Evolutionary conservation across 345 rosid species (phyloP).

Genomic region (Hibiscus tridactylites): DNA sequence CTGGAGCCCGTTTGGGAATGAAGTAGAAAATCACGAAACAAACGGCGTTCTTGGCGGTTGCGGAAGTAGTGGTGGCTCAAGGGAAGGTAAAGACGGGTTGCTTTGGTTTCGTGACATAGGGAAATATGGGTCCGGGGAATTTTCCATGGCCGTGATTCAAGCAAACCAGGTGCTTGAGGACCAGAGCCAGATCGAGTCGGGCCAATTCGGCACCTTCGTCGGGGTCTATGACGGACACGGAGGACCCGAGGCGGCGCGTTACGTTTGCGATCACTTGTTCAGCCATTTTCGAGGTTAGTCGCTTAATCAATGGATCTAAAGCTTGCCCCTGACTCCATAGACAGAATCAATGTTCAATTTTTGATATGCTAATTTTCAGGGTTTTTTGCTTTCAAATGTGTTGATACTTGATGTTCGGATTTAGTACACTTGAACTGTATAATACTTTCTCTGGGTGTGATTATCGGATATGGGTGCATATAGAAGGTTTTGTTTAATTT

Average conservation of each 20-base stretch:
- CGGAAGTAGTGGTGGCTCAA: constrained; percentile 17
- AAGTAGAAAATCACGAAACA: constrained; percentile 16
- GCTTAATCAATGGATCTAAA: background rate
- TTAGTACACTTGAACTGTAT: background rate
- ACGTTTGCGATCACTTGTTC: constrained; percentile 69
- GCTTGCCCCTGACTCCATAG: background rate
- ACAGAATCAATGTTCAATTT: background rate
- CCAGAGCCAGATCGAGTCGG: constrained; percentile 88
- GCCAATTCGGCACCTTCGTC: constrained; percentile 79
- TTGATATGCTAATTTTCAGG: background rate
- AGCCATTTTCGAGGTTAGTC: constrained; percentile 68
- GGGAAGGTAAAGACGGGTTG: constrained; percentile 67
- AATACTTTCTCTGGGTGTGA: background rate
- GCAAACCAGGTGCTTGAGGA: constrained; percentile 85
- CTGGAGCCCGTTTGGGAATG: constrained; percentile 64
- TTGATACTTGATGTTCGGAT: background rate
- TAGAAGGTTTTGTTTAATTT: background rate
- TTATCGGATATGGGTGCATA: background rate
- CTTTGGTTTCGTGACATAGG: constrained; percentile 76
- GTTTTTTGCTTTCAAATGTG: background rate
- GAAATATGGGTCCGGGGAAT: constrained; percentile 59
- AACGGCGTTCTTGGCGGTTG: constrained; percentile 4
- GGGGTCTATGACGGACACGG: constrained; percentile 94
- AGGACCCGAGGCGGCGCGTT: constrained; percentile 83
- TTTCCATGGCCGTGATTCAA: constrained; percentile 87